phyloP scores from a whole-genome alignment of 768 basidiomycete species.

The Thelephora ganbajun region DNA sequence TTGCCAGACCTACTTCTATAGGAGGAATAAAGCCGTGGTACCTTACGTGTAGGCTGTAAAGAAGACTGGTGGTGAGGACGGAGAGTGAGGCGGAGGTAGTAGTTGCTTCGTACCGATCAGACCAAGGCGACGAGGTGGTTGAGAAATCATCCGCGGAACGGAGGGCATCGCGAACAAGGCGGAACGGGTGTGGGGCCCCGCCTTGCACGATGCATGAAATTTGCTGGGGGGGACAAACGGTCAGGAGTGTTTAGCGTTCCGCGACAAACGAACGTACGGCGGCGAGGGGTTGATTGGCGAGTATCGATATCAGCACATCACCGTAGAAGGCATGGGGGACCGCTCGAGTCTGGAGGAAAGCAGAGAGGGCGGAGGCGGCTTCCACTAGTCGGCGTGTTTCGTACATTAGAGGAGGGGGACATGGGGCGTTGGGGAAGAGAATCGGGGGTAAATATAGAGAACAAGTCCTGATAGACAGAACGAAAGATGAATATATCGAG shows the following conservation, averaged over 20 bases:
- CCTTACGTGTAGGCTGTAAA: conserved; percentile 51
- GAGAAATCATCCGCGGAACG: conserved; percentile 50
- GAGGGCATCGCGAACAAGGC: conserved; percentile 66
- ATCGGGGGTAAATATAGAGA: not conserved
- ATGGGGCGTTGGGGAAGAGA: conserved; percentile 31
- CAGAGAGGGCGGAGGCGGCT: conserved; percentile 64
- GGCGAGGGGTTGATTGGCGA: conserved; percentile 49
- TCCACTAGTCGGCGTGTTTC: conserved; percentile 65
- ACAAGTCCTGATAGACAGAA: not conserved
- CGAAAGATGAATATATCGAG: conserved; percentile 6
- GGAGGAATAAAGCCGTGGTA: conserved; percentile 68
- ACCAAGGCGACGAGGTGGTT: conserved; percentile 70
- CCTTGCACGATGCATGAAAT: conserved; percentile 77
- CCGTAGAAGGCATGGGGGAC: conserved; percentile 79
- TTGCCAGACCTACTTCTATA: conserved; percentile 43
- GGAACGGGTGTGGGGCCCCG: conserved; percentile 57
- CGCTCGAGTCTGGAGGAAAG: conserved; percentile 35
- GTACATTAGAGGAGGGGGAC: conserved; percentile 38
- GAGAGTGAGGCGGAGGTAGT: conserved; percentile 1
- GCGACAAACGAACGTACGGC: conserved; percentile 38
- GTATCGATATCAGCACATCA: conserved; percentile 52
- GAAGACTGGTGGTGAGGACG: conserved; percentile 6
- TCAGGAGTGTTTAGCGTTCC: not conserved
- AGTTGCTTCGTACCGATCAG: conserved; percentile 47
- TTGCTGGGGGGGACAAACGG: conserved; percentile 33